phyloP scores from a whole-genome alignment of 768 basidiomycete genomes.

The Rossbeevera mucosa region DNA sequence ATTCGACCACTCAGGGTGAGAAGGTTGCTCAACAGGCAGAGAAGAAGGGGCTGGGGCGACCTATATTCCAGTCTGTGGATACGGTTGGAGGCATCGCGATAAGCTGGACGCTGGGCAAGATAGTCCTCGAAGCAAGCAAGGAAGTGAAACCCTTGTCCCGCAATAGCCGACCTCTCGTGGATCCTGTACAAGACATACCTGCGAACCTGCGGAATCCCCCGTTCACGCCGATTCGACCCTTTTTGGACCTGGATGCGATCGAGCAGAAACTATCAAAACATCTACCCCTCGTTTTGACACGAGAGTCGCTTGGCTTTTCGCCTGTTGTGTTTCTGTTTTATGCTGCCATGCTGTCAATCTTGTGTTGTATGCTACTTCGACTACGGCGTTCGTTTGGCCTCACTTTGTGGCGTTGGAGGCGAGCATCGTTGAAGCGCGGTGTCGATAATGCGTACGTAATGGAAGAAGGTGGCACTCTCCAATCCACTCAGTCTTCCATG shows the following conservation, averaged over 20 bases:
- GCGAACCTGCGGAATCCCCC: conserved; percentile 43
- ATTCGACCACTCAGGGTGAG: conserved; percentile 61
- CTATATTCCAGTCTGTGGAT: conserved; percentile 90
- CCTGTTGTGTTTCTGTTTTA: conserved; percentile 60
- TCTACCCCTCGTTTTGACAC: conserved; percentile 57
- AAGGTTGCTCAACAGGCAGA: conserved; percentile 72
- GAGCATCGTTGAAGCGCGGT: conserved; percentile 35
- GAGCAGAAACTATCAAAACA: conserved; percentile 65
- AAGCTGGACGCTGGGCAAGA: conserved; percentile 97
- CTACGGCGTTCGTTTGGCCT: conserved; percentile 53
- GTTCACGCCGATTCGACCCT: conserved; percentile 60
- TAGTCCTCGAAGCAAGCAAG: conserved; percentile 96
- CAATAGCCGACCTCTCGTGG: conserved; percentile 54
- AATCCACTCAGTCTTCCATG: conserved; percentile 15
- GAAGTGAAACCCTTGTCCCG: conserved; percentile 56
- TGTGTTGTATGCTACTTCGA: conserved; percentile 47
- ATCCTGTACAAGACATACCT: conserved; percentile 67
- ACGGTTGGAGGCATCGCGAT: conserved; percentile 91
- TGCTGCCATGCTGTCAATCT: conserved; percentile 37
- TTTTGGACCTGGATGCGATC: conserved; percentile 52
- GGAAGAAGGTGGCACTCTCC: conserved; percentile 40
- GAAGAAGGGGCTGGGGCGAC: conserved; percentile 75
- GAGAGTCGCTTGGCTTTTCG: conserved; percentile 69
- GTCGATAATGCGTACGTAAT: conserved; percentile 34
- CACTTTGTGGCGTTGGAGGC: conserved; percentile 41